A percentile compares a stretch with the other conserved stretches of the same genome.
Evolutionary conservation across 2,329 filamentous ascomycete species (phyloP).

Genomic region (Cercospora zeina): DNA sequence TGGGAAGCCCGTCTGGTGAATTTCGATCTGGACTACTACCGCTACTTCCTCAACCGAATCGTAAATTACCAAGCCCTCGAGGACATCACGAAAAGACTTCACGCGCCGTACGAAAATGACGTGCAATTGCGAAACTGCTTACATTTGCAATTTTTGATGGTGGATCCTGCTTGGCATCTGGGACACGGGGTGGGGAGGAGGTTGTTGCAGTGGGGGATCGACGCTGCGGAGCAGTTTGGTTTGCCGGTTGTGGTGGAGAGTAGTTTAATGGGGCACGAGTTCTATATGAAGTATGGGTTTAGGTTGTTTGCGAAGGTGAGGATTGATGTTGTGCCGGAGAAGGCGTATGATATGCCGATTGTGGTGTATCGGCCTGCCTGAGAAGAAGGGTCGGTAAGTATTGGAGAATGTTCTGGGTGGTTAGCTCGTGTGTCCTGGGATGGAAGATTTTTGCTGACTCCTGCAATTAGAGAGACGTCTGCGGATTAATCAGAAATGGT

Average conservation of each 20-base stretch:
- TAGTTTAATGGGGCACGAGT: constrained; percentile 25
- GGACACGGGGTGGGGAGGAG: constrained; percentile 23
- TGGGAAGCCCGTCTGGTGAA: constrained; percentile 20
- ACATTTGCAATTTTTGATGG: constrained; percentile 29
- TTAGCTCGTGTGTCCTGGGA: too few species aligned
- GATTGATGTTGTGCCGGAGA: constrained; percentile 27
- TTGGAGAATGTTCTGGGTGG: too few species aligned
- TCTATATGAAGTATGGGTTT: constrained; percentile 30
- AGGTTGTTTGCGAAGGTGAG: constrained; percentile 19
- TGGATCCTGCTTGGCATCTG: constrained; percentile 26
- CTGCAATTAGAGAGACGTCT: too few species aligned
- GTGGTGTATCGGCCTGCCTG: constrained; percentile 21
- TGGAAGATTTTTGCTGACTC: too few species aligned
- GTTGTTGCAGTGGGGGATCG: constrained; percentile 27
- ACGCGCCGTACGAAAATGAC: constrained; percentile 19
- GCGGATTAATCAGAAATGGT: too few species aligned
- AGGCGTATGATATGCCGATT: constrained; percentile 29
- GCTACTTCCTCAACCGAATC: constrained; percentile 25
- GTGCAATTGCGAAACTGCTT: constrained; percentile 19
- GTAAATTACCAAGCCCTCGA: constrained; percentile 24
- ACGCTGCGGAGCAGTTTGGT: constrained; percentile 17
- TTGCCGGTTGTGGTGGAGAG: constrained; percentile 26
- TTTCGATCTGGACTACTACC: constrained; percentile 24
- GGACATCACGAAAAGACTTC: constrained; percentile 17
- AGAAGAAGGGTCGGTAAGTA: neutral